A percentile compares a stretch with the other conserved stretches of the same genome.
Evolutionary conservation across 768 basidiomycete genomes (phyloP).

Genomic region (Tulasnella sp.): DNA sequence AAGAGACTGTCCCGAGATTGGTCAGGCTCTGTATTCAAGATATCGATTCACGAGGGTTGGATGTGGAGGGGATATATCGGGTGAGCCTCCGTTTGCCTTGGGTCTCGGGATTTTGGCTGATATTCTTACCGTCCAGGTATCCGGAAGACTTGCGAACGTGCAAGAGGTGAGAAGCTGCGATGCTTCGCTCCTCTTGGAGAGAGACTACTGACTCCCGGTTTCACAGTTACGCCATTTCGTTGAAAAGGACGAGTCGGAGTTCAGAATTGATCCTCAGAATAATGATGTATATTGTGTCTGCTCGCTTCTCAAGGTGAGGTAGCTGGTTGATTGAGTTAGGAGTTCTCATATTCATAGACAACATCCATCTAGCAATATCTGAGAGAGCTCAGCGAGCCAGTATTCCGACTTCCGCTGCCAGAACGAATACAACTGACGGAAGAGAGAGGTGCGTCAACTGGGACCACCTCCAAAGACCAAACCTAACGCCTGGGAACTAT

Average conservation of each 20-base stretch:
- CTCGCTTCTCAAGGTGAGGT: conserved; percentile 71
- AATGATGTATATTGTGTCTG: conserved; percentile 84
- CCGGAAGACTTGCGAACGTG: conserved; percentile 78
- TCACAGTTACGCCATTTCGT: conserved; percentile 76
- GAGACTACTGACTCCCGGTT: background rate
- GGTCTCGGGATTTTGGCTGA: background rate
- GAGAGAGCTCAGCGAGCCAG: conserved; percentile 82
- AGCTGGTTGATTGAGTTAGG: background rate
- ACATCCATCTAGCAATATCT: conserved; percentile 59
- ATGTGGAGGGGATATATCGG: conserved; percentile 76
- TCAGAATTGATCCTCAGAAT: conserved; percentile 62
- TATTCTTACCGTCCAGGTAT: conserved; percentile 50
- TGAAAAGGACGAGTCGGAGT: conserved; percentile 74
- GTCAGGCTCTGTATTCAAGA: conserved; percentile 76
- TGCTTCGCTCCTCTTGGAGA: background rate
- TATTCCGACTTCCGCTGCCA: conserved; percentile 74
- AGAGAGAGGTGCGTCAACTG: conserved; percentile 54
- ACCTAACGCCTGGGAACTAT: background rate
- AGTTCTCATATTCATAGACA: background rate
- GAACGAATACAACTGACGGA: conserved; percentile 81
- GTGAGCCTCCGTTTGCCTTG: conserved; percentile 42
- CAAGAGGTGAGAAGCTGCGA: conserved; percentile 56
- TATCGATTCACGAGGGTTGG: conserved; percentile 73
- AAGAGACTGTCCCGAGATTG: conserved; percentile 75
- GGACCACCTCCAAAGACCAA: background rate